Base-by-base conservation (phyloP, 139 green algal species). In the Asterochloris erici region DNA sequence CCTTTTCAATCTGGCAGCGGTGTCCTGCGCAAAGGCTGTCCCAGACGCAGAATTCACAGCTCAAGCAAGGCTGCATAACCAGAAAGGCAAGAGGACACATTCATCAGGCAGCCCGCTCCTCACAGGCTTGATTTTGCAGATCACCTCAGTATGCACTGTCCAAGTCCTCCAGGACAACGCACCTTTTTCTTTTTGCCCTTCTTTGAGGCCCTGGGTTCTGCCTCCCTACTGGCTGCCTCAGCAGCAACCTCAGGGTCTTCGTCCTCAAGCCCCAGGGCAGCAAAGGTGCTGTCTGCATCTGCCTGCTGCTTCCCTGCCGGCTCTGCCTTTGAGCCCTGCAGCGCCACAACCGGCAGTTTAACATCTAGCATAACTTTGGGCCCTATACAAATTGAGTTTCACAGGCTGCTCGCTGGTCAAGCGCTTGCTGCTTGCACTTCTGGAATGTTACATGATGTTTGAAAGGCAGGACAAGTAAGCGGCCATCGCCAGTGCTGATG, bases 131-230 rank as follows among this genome's bases (percentile, higher is more conserved):
- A n/a, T n/a, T n/a, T n/a, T n/a, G n/a, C n/a, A n/a, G n/a, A n/a
- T n/a, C n/a, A n/a, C n/a, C n/a, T n/a, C n/a, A n/a, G n/a, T n/a
- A n/a, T n/a, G n/a, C n/a, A n/a, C n/a, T 54, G 38, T 10, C 38
- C 38, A 54, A 54, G 38, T 2, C 6, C 38, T 54, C 38, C 38
- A 54, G 38, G 38, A 54, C 38, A 54, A 2, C 6, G 38, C 26
- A 15, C n/a, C 75, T 89, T 88, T 79, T 90, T 83, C 74, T 87
- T 91, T 74, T 88, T 86, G 54, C 82, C 64, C 38, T 86, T 86
- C 82, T 85, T 86, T 60, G 27, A 77, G 38, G 17, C 24, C 68
- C 77, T 77, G 47, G 68, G 23, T 60, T 29, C 76, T 73, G 76
- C 60, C 14, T 70, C 60, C 27, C 54, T 27, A 24, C 61, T 21